Evolutionary conservation across 805 yeast species (phyloP).

Genomic region (Sugiyamaella qingdaonensis): DNA sequence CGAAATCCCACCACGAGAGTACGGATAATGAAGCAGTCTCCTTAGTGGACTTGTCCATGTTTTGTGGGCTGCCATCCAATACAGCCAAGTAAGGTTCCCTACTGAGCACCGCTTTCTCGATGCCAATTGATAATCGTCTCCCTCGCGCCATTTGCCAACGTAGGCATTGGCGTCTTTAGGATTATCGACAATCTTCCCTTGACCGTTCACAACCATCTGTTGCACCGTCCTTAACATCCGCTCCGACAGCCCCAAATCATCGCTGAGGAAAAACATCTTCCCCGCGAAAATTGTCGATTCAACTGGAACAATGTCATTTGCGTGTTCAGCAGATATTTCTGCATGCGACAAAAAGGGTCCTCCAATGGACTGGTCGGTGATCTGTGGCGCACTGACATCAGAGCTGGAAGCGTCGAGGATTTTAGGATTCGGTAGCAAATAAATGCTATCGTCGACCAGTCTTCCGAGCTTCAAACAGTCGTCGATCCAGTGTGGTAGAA

Average conservation of each 20-base stretch:
- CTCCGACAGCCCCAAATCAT: conserved; percentile 53
- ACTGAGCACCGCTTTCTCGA: conserved; percentile 39
- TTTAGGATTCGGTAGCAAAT: conserved; percentile 41
- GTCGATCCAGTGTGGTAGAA: conserved; percentile 76
- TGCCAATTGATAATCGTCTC: conserved; percentile 50
- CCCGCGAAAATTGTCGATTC: conserved; percentile 33
- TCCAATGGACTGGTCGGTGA: not conserved
- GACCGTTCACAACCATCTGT: conserved; percentile 46
- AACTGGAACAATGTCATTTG: not conserved
- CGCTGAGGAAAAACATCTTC: conserved; percentile 47
- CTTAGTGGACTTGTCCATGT: conserved; percentile 52
- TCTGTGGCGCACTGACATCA: not conserved
- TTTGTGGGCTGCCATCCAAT: conserved; percentile 54
- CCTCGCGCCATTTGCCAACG: conserved; percentile 60
- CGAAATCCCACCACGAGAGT: conserved; percentile 47
- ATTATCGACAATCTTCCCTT: conserved; percentile 46
- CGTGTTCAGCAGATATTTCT: not conserved
- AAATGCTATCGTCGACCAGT: conserved; percentile 50
- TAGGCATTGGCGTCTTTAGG: conserved; percentile 42
- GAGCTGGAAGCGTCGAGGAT: conserved; percentile 7
- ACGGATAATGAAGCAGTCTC: conserved; percentile 68
- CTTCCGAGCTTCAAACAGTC: conserved; percentile 55
- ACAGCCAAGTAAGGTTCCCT: conserved; percentile 76
- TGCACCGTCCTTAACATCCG: conserved; percentile 39
- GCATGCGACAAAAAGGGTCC: conserved; percentile 3